Conservation (phyloP, 2,329 filamentous ascomycete species). For the Penicillium freii region DNA sequence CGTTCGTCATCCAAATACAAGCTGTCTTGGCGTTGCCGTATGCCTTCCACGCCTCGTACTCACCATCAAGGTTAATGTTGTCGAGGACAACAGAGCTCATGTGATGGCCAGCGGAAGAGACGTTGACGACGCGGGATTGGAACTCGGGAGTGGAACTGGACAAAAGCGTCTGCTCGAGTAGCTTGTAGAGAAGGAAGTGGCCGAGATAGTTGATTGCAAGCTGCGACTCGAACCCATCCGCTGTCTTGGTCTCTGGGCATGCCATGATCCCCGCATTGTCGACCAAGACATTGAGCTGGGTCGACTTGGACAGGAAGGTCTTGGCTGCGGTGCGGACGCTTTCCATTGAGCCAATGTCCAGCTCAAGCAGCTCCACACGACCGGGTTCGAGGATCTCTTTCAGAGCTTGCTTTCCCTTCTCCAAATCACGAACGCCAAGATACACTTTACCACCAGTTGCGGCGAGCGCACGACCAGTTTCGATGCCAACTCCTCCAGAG, state of each 20-base stretch:
- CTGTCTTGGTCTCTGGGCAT: neutral
- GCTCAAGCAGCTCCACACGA: neutral
- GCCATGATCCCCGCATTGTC: neutral
- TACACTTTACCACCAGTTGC: neutral
- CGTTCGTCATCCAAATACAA: neutral
- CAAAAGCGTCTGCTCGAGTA: neutral
- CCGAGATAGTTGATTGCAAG: neutral
- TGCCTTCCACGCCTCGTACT: neutral
- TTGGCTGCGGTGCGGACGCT: neutral
- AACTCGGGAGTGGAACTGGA: neutral
- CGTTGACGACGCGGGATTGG: neutral
- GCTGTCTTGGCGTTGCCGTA: neutral
- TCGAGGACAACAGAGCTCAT: neutral
- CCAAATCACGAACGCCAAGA: neutral
- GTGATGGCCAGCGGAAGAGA: neutral
- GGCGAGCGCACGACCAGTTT: neutral
- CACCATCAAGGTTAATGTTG: neutral
- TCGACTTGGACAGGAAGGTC: neutral
- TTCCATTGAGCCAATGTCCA: neutral
- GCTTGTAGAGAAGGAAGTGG: neutral
- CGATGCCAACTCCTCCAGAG: neutral
- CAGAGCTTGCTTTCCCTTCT: neutral
- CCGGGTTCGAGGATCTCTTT: neutral
- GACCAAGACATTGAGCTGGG: neutral
- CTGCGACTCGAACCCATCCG: neutral